Evolutionary conservation across 805 yeast genomes (phyloP), one percentile per base, ranked within the genome.

Genomic region (Starmerella roubikii): DNA sequence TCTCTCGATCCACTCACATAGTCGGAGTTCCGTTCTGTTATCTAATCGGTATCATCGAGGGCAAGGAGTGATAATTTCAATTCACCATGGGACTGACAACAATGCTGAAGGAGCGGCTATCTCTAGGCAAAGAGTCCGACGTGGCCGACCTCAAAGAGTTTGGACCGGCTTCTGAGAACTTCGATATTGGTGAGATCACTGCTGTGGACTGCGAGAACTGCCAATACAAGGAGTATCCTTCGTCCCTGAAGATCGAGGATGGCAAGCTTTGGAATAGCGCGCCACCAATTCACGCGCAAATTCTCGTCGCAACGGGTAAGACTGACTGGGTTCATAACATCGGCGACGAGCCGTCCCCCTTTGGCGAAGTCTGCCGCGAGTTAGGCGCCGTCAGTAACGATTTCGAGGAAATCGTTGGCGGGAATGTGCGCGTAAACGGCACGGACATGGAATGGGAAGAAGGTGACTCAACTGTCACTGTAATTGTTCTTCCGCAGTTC

Each of bases 251-350:
- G 34, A 52, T 76, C 17, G 68, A 66, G 4, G 64, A 51, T 18
- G 53, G 47, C 19, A 68, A 69, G 6, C 62, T 85, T 22, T 84
- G 80, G 72, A 76, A 78, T 42, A 67, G 86, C 5, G 75, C 93
- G 0, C 69, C 68, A 45, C 75, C 80, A 1, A 74, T 74, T 32
- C 77, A 75, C 3, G 54, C 78, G 19, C 96, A 86, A 49, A 62
- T 84, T 18, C 60, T 88, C 25, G 76, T 86, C 0, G 79, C 94
- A 2, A 85, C 96, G 0, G 93, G 91, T 10, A 75, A 76, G 48
- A 55, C 71, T 0, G 93, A 88, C 58, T 88, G 98, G 98, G 63
- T 60, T 13, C 88, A 73, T 45, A 80, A 80, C 52, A 82, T 94
- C 2, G 64, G 68, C 8, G 62, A 66, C 9, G 54, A 49, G 25